phyloP scores from a whole-genome alignment of 2,329 filamentous ascomycete genomes.

The Fonsecaea monophora region DNA sequence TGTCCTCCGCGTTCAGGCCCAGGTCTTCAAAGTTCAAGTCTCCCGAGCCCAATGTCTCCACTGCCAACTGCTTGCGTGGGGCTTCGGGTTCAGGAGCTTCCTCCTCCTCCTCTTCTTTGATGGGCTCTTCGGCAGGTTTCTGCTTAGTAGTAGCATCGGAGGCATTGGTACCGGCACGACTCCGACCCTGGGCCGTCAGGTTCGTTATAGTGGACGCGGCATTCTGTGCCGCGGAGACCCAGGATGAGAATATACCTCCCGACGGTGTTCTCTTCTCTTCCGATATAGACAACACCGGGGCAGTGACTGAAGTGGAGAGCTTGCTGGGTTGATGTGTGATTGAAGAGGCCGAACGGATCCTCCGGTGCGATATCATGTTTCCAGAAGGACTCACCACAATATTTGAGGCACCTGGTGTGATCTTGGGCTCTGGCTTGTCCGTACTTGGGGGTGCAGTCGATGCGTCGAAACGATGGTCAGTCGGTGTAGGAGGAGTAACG shows the following conservation, averaged over 20 bases:
- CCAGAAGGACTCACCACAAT: conserved; percentile 68
- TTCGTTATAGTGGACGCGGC: conserved; percentile 82
- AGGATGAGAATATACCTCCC: conserved; percentile 80
- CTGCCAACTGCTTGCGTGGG: conserved; percentile 73
- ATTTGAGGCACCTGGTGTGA: conserved; percentile 48
- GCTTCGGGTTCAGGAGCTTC: conserved; percentile 47
- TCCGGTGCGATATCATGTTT: conserved; percentile 76
- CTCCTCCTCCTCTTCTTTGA: conserved; percentile 42
- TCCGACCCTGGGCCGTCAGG: conserved; percentile 60
- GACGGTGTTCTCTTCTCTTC: conserved; percentile 70
- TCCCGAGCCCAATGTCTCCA: conserved; percentile 87
- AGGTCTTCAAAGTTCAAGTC: conserved; percentile 89
- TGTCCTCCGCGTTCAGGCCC: conserved; percentile 63
- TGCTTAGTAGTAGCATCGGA: conserved; percentile 44
- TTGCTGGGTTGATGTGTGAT: conserved; percentile 75
- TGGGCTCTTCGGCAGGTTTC: conserved; percentile 39
- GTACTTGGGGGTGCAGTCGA: conserved; percentile 45
- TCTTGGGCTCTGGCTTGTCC: conserved; percentile 45
- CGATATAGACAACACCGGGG: conserved; percentile 75
- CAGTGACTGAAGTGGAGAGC: conserved; percentile 75
- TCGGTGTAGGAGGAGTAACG: conserved; percentile 70
- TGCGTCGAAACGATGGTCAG: conserved; percentile 48
- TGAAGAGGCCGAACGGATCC: conserved; percentile 63
- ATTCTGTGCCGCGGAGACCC: conserved; percentile 91
- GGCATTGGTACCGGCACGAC: conserved; percentile 46